phyloP scores from a whole-genome alignment of 2,329 filamentous ascomycete species.

The Fusarium redolens region DNA sequence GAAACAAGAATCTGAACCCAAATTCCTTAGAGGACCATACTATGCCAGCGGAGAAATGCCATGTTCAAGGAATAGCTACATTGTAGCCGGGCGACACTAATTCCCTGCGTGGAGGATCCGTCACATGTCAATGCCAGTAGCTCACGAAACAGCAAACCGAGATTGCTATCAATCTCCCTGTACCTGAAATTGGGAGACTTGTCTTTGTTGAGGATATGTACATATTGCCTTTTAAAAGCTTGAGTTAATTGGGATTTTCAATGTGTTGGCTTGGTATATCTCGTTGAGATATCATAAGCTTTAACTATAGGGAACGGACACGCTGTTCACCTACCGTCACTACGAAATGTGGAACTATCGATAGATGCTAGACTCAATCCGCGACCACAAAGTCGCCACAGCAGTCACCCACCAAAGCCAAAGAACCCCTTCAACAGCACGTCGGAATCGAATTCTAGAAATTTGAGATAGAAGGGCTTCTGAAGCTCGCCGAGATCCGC shows the following conservation, averaged over 20 bases:
- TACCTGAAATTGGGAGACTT: too few relatives aligned
- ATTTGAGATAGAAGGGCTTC: not conserved
- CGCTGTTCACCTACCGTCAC: too few relatives aligned
- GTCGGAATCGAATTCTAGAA: too few relatives aligned
- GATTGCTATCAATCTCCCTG: too few relatives aligned
- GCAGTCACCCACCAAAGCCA: not conserved
- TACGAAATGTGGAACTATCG: not conserved
- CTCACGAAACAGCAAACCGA: rapidly evolving
- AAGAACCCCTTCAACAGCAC: too few relatives aligned
- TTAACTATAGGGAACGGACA: not conserved
- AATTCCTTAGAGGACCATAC: rapidly evolving
- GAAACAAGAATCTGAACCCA: not conserved
- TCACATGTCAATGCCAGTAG: not conserved
- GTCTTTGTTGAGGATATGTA: too few relatives aligned
- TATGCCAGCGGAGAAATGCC: rapidly evolving
- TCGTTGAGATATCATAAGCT: too few relatives aligned
- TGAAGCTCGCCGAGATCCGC: not conserved
- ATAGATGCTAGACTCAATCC: not conserved
- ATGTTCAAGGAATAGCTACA: not conserved
- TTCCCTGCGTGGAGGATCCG: rapidly evolving
- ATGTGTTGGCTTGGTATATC: too few relatives aligned
- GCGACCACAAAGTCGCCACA: not conserved
- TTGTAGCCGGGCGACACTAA: too few relatives aligned
- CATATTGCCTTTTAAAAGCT: too few relatives aligned
- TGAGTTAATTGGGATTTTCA: too few relatives aligned